A percentile compares a stretch with the other conserved stretches of the same genome.
phyloP scores from a whole-genome alignment of 1,284 basidiomycete species.

The Taiwanofungus camphoratus region DNA sequence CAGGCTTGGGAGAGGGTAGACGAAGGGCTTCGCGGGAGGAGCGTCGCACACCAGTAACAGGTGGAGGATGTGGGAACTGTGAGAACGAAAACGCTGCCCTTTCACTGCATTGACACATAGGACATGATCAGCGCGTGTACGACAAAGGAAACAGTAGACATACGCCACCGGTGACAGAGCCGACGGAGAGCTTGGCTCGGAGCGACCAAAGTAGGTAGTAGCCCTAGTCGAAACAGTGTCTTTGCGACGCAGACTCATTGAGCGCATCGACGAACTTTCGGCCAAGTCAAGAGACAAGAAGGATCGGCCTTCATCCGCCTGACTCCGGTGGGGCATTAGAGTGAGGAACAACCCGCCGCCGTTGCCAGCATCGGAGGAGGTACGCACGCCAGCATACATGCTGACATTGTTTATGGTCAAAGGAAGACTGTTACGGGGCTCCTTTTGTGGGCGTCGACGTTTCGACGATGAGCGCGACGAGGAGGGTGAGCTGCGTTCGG shows the following conservation, averaged over 20 bases:
- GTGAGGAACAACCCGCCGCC: slow-evolving; percentile 24
- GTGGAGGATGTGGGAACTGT: slow-evolving; percentile 9
- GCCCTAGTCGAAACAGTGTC: slow-evolving; percentile 25
- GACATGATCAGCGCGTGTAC: neutral
- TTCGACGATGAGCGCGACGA: slow-evolving; percentile 28
- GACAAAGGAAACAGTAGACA: neutral
- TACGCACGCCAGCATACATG: slow-evolving; percentile 19
- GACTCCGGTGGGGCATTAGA: slow-evolving; percentile 22
- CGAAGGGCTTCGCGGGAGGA: slow-evolving; percentile 42
- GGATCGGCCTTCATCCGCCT: slow-evolving; percentile 31
- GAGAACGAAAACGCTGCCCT: too few relatives aligned
- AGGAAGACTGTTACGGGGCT: slow-evolving; percentile 33
- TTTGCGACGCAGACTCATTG: slow-evolving; percentile 38
- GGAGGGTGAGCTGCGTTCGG: slow-evolving; percentile 18
- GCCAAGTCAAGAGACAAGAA: slow-evolving; percentile 57
- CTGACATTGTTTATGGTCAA: slow-evolving; percentile 33
- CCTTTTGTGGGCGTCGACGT: slow-evolving; percentile 27
- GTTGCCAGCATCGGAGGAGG: slow-evolving; percentile 10
- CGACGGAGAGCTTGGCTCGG: slow-evolving; percentile 20
- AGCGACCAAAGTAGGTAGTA: slow-evolving; percentile 20
- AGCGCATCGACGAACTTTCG: slow-evolving; percentile 42
- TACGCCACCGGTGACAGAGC: slow-evolving; percentile 20
- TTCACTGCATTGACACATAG: too few relatives aligned
- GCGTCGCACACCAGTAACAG: slow-evolving; percentile 22
- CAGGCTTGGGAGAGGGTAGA: slow-evolving; percentile 59